Evolutionary conservation across 495 filamentous ascomycete species (phyloP).

Genomic region (Aspergillus kassunensis): DNA sequence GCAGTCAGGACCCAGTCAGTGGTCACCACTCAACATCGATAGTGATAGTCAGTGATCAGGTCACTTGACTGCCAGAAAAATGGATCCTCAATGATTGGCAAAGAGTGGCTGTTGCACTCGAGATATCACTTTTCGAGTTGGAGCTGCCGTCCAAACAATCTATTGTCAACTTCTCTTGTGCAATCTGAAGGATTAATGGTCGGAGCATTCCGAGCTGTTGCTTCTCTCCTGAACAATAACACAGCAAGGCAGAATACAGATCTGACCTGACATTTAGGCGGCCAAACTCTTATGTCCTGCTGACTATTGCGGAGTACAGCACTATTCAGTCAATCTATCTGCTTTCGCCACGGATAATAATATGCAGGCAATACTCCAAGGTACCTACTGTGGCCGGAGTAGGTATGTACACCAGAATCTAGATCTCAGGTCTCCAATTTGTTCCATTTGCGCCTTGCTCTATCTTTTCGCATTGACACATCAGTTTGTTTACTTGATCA

Average conservation of each 20-base stretch:
- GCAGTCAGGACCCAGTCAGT: neutral
- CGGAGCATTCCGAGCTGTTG: neutral
- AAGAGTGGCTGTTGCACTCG: constrained; percentile 1
- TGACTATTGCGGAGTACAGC: constrained; percentile 14
- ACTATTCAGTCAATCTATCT: constrained; percentile 5
- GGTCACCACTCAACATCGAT: neutral
- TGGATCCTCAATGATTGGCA: constrained; percentile 21
- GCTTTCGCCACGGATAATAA: constrained; percentile 21
- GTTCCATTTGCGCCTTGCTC: neutral
- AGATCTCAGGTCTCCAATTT: neutral
- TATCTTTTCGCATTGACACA: neutral
- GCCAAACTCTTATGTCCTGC: constrained; percentile 16
- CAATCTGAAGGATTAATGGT: constrained; percentile 2
- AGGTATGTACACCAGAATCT: too few relatives aligned
- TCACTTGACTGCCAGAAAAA: constrained; percentile 25
- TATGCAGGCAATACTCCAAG: constrained; percentile 7
- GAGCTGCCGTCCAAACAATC: constrained; percentile 6
- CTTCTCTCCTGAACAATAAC: neutral
- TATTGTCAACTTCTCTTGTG: constrained; percentile 4
- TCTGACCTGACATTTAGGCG: neutral
- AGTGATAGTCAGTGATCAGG: constrained; percentile 14
- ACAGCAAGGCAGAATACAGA: too few relatives aligned
- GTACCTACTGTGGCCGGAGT: too few relatives aligned
- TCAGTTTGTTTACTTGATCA: neutral
- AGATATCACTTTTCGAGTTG: constrained; percentile 18